Conservation (phyloP, 345 rosid species). For the Leavenworthia alabamica region DNA sequence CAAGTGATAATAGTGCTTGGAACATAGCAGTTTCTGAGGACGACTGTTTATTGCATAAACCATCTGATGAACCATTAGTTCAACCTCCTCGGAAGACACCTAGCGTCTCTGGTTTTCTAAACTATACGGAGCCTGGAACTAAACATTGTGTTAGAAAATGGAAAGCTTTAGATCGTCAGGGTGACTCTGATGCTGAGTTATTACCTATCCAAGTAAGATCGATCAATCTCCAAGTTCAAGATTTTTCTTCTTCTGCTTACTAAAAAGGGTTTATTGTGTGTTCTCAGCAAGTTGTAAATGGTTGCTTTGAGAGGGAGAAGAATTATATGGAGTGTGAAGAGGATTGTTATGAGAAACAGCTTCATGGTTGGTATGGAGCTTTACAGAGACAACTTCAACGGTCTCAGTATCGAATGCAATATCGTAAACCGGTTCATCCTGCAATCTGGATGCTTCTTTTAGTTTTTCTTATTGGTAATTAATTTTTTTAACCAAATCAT, state of each 20-base stretch:
- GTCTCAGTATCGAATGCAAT: constrained; percentile 77
- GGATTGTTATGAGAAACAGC: constrained; percentile 63
- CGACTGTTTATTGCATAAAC: constrained; percentile 30
- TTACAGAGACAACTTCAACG: constrained; percentile 73
- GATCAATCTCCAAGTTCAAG: background rate
- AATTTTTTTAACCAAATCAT: background rate
- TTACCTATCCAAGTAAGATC: constrained; percentile 48
- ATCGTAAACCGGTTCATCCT: constrained; percentile 51
- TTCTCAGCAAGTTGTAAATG: constrained; percentile 44
- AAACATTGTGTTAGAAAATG: constrained; percentile 59
- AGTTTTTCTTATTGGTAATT: constrained; percentile 62
- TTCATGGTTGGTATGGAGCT: constrained; percentile 85
- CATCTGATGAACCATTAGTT: constrained; percentile 31
- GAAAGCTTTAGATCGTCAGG: constrained; percentile 51
- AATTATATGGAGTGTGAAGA: constrained; percentile 70
- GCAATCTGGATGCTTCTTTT: constrained; percentile 44
- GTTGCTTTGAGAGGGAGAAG: constrained; percentile 57
- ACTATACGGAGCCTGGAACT: constrained; percentile 50
- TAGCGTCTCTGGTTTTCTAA: constrained; percentile 56
- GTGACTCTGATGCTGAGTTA: constrained; percentile 48
- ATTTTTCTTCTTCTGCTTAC: background rate
- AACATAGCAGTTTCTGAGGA: constrained; percentile 50
- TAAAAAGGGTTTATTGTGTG: background rate
- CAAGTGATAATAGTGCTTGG: constrained; percentile 69
- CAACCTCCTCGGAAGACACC: constrained; percentile 60